A percentile compares a stretch with the other conserved stretches of the same genome.
Conservation (phyloP, 2,329 filamentous ascomycete species). For the Herpotrichia juniperi region DNA sequence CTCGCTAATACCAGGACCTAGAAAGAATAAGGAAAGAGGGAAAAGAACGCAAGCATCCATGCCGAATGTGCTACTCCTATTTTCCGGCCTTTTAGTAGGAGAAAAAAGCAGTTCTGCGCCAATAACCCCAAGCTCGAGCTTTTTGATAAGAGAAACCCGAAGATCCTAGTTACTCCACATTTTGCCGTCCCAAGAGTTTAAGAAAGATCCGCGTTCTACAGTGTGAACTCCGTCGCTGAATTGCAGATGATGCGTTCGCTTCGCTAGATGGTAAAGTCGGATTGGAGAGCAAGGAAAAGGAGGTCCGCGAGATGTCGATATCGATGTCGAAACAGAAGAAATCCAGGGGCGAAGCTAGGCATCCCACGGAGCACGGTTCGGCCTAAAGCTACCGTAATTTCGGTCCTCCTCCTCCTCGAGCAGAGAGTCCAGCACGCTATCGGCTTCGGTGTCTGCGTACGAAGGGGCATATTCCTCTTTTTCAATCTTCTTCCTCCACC, state of each 20-base stretch:
- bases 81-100: too few relatives aligned
- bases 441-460: conserved; percentile 76
- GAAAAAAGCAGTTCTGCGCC: too few relatives aligned
- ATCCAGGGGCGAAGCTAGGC: neutral
- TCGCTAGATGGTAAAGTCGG: too few relatives aligned
- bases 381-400: conserved; percentile 9
- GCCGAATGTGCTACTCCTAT: neutral
- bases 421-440: conserved; percentile 56
- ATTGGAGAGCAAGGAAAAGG: neutral
- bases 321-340: too few relatives aligned
- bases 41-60: neutral
- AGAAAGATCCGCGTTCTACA: neutral
- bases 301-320: neutral
- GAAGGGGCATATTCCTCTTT: conserved; percentile 62
- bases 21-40: neutral
- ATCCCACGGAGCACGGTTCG: neutral
- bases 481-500: conserved; percentile 37
- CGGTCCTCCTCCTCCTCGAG: conserved; percentile 41
- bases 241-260: too few relatives aligned
- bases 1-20: too few relatives aligned
- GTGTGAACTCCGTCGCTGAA: neutral
- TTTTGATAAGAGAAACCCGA: too few relatives aligned
- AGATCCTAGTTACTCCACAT: neutral
- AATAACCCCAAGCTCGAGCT: too few relatives aligned
- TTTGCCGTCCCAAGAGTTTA: neutral